A percentile compares a stretch with the other conserved stretches of the same genome.
These are phyloP conservation scores for Rubus idaeus DNA, from an alignment of 306 rosid genomes.

Conservation along the genomic window DNA sequence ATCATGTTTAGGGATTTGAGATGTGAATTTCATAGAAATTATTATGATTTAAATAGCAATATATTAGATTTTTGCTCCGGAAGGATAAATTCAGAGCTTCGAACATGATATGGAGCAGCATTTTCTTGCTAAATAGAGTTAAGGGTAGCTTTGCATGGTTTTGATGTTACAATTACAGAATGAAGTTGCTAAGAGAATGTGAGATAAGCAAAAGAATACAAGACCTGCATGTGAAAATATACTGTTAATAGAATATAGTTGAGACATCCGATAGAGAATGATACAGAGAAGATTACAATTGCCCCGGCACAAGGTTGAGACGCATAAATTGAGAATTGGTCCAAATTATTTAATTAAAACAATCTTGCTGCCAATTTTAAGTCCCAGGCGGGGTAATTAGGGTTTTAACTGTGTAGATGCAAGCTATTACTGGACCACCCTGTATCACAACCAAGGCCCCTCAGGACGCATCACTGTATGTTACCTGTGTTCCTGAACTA, in stretches of 20 bases:
- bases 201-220: background rate
- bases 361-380: too few species aligned
- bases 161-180: background rate
- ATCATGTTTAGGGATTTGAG: background rate
- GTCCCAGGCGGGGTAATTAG: too few species aligned
- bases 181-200: background rate
- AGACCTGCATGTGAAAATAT: background rate
- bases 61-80: background rate
- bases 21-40: background rate
- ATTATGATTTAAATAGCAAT: background rate
- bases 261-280: too few species aligned
- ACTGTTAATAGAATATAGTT: too few species aligned
- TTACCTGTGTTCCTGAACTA: background rate
- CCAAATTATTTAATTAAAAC: too few species aligned
- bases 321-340: too few species aligned
- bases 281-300: background rate
- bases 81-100: background rate
- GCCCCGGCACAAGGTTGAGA: too few species aligned
- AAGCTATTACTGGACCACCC: background rate
- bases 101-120: background rate
- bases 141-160: background rate
- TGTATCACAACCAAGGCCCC: background rate
- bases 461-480: background rate
- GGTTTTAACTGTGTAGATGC: too few species aligned
- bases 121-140: too few species aligned